Conservation (phyloP, 2,329 filamentous ascomycete species). For the Fusarium marasasianum region DNA sequence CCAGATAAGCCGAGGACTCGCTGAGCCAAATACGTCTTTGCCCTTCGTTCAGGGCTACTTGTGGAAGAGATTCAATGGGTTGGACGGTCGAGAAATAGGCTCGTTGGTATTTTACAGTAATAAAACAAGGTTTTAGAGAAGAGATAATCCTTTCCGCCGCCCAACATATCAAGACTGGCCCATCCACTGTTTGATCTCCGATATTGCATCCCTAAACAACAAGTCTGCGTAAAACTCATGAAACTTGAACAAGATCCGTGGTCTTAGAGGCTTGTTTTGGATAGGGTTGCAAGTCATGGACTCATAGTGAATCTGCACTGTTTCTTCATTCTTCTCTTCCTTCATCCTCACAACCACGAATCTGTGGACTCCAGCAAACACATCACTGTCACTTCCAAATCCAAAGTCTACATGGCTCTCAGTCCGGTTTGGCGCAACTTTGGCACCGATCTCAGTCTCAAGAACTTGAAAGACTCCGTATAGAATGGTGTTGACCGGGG, state of each 20-base stretch:
- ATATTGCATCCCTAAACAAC: conserved; percentile 41
- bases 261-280: conserved; percentile 20
- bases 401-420: conserved; percentile 45
- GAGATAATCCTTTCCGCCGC: not conserved
- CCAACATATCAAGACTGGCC: not conserved
- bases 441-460: conserved; percentile 9
- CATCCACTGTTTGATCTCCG: conserved; percentile 33
- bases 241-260: conserved; percentile 31
- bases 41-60: not conserved
- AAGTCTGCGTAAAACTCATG: conserved; percentile 40
- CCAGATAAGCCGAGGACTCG: not conserved
- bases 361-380: conserved; percentile 45
- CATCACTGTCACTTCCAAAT: conserved; percentile 39
- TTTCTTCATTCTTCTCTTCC: not conserved
- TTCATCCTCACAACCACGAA: conserved; percentile 39
- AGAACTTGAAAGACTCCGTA: conserved; percentile 44
- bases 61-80: not conserved
- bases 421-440: not conserved
- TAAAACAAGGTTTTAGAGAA: not conserved
- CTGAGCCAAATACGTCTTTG: not conserved
- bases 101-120: not conserved
- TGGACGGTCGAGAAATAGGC: not conserved
- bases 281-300: conserved; percentile 42
- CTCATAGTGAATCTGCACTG: conserved; percentile 35
- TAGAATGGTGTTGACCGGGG: conserved; percentile 30